phyloP scores from a whole-genome alignment of 2,329 filamentous ascomycete genomes.

The Cryoendolithus antarcticus region DNA sequence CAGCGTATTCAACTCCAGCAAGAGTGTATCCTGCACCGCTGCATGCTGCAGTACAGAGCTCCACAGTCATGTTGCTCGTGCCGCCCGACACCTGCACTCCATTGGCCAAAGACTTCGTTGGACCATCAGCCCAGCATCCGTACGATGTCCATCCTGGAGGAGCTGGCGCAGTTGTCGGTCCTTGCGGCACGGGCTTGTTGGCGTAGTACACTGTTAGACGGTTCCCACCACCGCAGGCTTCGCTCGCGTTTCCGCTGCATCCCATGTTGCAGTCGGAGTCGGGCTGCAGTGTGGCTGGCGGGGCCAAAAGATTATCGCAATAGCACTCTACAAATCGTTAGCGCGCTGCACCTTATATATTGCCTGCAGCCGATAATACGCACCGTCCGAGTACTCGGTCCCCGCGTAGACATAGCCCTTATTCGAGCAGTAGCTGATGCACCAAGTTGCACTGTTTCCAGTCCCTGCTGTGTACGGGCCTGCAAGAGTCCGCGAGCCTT shows the following conservation, averaged over 20 bases:
- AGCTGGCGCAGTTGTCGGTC: slow-evolving; percentile 10
- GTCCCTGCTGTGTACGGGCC: slow-evolving; percentile 1
- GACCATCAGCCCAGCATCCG: slow-evolving; percentile 22
- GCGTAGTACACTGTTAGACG: slow-evolving; percentile 15
- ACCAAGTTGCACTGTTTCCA: slow-evolving; percentile 12
- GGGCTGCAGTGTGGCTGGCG: slow-evolving; percentile 9
- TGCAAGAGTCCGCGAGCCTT: slow-evolving; percentile 7
- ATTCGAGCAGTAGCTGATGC: slow-evolving; percentile 10
- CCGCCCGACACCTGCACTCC: slow-evolving; percentile 11
- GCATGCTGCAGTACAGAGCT: slow-evolving; percentile 17
- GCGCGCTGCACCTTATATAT: too few species aligned
- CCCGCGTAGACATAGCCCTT: slow-evolving; percentile 15
- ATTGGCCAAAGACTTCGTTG: slow-evolving; percentile 11
- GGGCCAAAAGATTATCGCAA: slow-evolving; percentile 14
- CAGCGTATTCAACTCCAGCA: slow-evolving; percentile 20
- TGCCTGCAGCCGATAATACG: background rate
- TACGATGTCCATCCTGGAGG: slow-evolving; percentile 16
- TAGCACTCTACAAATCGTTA: slow-evolving; percentile 8
- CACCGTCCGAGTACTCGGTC: slow-evolving; percentile 11
- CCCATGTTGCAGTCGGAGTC: slow-evolving; percentile 17
- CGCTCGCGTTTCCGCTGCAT: slow-evolving; percentile 17
- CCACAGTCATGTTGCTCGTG: slow-evolving; percentile 15
- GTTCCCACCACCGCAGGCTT: slow-evolving; percentile 18
- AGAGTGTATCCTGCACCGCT: slow-evolving; percentile 16
- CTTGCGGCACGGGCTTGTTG: slow-evolving; percentile 9